Base-by-base conservation (phyloP, 192 early-diverging fungal species). In the Podila epigama region DNA sequence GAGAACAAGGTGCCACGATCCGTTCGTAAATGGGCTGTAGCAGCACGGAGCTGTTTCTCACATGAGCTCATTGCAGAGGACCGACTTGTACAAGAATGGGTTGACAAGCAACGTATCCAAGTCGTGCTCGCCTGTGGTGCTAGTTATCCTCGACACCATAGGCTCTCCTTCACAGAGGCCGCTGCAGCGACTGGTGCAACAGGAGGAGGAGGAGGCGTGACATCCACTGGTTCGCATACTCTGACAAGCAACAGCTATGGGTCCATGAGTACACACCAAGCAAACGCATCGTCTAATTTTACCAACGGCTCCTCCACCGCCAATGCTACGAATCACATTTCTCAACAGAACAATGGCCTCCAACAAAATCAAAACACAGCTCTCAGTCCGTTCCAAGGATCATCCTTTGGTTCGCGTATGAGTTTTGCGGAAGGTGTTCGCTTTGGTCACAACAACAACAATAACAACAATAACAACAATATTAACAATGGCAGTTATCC, bases 1-100 rank as follows among this genome's bases (percentile, higher is more conserved):
- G 73, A 77, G 39, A 77, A 68, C 73, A 68, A 68, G 40, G 66
- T 77, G 28, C 73, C 73, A 2, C 39, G 73, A 2, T 36, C 58
- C 11, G 61, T 77, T 16, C 73, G 73, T 18, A 66, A 77, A 50
- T 77, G 73, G 73, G 60, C 73, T 6, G 42, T 50, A 0, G 66
- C 61, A 4, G 73, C 73, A 0, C 53, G 73, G 6, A 25, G 50
- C 1, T 77, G 66, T 15, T 77, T 77, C 51, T 59, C 66, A 22
- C 60, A 77, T 7, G 73, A 68, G 7, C 56, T 77, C 16, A 20
- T 63, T 7, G 60, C 57, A 29, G 73, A 77, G 51, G 73, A 77
- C 6, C 52, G 50, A 4, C 48, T 48, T 7, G 61, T 68, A 6
- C 73, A 77, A 29, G 57, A 63, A 25, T 77, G 73, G 73, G 66